Evolutionary conservation across 768 basidiomycete species (phyloP).

Genomic region (Boletus sensibilis): DNA sequence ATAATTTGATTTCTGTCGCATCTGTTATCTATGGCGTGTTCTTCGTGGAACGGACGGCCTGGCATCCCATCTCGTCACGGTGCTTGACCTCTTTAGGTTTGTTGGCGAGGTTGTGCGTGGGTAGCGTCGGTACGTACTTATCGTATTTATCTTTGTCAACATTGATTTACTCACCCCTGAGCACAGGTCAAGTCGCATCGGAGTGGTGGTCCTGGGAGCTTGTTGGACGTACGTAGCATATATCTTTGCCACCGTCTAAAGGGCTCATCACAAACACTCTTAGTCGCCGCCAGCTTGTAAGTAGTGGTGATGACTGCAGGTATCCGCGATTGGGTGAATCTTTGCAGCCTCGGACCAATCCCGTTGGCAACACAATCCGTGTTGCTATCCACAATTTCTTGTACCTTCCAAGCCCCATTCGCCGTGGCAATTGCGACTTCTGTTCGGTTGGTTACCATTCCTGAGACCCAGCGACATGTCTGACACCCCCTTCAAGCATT

Average conservation of each 20-base stretch:
- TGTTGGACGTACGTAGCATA: conserved; percentile 43
- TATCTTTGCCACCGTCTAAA: background rate
- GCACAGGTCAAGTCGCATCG: conserved; percentile 67
- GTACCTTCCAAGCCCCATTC: conserved; percentile 80
- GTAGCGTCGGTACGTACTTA: conserved; percentile 60
- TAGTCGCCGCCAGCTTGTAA: conserved; percentile 55
- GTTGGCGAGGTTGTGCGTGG: conserved; percentile 72
- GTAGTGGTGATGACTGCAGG: conserved; percentile 7
- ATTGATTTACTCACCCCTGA: background rate
- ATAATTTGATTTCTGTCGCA: conserved; percentile 71
- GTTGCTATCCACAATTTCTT: conserved; percentile 69
- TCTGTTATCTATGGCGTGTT: conserved; percentile 64
- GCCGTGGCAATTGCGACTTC: conserved; percentile 80
- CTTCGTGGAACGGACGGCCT: conserved; percentile 70
- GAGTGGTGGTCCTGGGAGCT: conserved; percentile 99
- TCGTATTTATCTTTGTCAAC: background rate
- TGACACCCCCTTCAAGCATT: conserved; percentile 46
- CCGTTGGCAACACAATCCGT: conserved; percentile 88
- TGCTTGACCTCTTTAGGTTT: conserved; percentile 68
- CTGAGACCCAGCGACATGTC: background rate
- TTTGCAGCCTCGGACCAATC: conserved; percentile 68
- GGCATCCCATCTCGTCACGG: conserved; percentile 72
- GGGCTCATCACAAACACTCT: conserved; percentile 2
- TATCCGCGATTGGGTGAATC: conserved; percentile 14
- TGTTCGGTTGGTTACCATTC: conserved; percentile 56